These are phyloP conservation scores for Botrytis aclada DNA, from an alignment of 2,329 filamentous ascomycete genomes.

Conservation along the genomic window DNA sequence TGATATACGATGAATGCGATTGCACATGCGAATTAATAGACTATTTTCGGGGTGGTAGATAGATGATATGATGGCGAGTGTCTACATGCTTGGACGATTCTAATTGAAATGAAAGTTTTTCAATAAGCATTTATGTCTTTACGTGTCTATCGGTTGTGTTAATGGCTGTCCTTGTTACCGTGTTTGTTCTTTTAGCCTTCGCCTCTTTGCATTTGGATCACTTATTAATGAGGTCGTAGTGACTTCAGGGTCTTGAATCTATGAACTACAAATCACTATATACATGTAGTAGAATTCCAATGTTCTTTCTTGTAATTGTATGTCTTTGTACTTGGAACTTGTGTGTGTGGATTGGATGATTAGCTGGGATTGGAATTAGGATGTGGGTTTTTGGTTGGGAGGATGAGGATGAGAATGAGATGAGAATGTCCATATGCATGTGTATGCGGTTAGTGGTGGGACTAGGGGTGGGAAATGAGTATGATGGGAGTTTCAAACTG, in stretches of 20 bases:
- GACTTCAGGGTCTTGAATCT: neutral
- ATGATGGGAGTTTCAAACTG: neutral
- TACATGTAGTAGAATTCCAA: neutral
- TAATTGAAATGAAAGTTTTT: neutral
- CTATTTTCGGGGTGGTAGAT: neutral
- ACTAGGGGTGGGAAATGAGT: too few species aligned
- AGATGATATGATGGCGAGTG: neutral
- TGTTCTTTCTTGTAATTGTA: neutral
- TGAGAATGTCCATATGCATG: too few species aligned
- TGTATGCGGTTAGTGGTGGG: too few species aligned
- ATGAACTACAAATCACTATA: too few species aligned
- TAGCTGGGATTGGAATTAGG: neutral
- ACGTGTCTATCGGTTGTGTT: neutral
- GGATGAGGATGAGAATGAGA: too few species aligned
- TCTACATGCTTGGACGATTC: neutral
- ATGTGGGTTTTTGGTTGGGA: too few species aligned
- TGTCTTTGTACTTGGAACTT: too few species aligned
- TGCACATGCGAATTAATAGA: conserved; percentile 9
- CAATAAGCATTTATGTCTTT: neutral
- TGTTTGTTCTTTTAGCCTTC: too few species aligned
- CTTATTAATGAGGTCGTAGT: neutral
- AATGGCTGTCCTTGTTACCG: neutral
- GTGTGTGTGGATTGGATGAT: neutral
- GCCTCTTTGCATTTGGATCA: neutral
- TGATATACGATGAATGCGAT: neutral